Conservation (phyloP, 768 basidiomycete genomes). For the Macrolepiota dolichaula region DNA sequence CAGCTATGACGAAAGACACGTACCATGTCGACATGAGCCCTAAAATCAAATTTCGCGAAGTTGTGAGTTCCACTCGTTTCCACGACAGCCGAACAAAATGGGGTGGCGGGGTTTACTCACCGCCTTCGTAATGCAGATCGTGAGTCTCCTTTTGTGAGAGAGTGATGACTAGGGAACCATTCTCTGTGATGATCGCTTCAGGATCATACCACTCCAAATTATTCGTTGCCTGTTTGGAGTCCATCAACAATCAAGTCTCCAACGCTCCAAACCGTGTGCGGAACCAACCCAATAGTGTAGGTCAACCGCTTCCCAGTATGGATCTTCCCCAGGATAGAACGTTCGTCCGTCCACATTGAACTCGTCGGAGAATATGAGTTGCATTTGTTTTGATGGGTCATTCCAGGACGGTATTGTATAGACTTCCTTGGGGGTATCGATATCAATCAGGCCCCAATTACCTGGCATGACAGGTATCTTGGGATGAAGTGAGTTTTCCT, state of each 20-base stretch:
- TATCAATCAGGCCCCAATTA: constrained; percentile 53
- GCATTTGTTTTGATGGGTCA: constrained; percentile 45
- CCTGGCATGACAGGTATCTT: constrained; percentile 61
- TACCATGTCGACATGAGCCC: constrained; percentile 44
- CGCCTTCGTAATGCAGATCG: constrained; percentile 68
- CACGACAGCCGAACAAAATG: constrained; percentile 15
- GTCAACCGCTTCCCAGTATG: constrained; percentile 81
- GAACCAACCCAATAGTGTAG: constrained; percentile 68
- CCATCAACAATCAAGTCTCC: background rate
- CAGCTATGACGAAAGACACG: constrained; percentile 16
- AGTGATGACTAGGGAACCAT: constrained; percentile 74
- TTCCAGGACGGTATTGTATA: constrained; percentile 55
- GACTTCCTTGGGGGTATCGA: constrained; percentile 51
- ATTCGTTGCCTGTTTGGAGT: constrained; percentile 40
- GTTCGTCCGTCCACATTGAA: constrained; percentile 70
- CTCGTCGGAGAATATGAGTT: constrained; percentile 76
- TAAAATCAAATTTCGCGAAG: constrained; percentile 19
- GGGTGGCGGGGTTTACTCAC: constrained; percentile 28
- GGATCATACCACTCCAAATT: constrained; percentile 91
- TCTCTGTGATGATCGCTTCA: constrained; percentile 65
- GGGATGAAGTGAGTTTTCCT: constrained; percentile 1
- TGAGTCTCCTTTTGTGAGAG: constrained; percentile 62
- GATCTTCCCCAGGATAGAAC: constrained; percentile 82
- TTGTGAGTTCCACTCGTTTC: constrained; percentile 5
- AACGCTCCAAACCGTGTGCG: background rate